These are phyloP conservation scores for Hypoxylon sp. DNA, from an alignment of 2,329 filamentous ascomycete species.

Conservation along the genomic window DNA sequence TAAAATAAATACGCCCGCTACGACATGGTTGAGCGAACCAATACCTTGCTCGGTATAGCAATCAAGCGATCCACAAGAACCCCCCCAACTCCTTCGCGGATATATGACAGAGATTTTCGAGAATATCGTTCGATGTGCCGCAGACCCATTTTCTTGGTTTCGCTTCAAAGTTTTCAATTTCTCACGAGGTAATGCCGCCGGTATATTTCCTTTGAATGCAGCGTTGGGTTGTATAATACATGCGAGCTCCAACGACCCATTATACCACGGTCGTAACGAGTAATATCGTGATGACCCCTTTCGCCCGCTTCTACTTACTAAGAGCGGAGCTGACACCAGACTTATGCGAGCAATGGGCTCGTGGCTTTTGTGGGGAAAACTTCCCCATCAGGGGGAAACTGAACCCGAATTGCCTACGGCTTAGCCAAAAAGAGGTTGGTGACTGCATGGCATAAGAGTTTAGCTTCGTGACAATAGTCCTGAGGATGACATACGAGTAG, in stretches of 20 bases:
- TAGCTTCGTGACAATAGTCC: slow-evolving; percentile 4
- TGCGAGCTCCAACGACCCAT: slow-evolving; percentile 35
- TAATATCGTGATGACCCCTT: slow-evolving; percentile 4
- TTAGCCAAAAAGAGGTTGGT: slow-evolving; percentile 37
- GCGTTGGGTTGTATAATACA: slow-evolving; percentile 34
- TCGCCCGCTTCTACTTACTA: slow-evolving; percentile 29
- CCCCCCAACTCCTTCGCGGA: slow-evolving; percentile 23
- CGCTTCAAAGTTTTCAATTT: slow-evolving; percentile 21
- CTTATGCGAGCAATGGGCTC: slow-evolving; percentile 27
- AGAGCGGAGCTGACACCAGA: slow-evolving; percentile 35
- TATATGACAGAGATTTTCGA: slow-evolving; percentile 2
- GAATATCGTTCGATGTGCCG: slow-evolving; percentile 37
- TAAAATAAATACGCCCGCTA: slow-evolving; percentile 44
- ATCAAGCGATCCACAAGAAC: slow-evolving; percentile 38
- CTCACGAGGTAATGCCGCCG: slow-evolving; percentile 36
- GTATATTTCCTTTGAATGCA: slow-evolving; percentile 35
- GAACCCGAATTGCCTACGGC: slow-evolving; percentile 33
- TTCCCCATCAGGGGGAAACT: slow-evolving; percentile 24
- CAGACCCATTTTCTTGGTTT: slow-evolving; percentile 29
- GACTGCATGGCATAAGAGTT: slow-evolving; percentile 18
- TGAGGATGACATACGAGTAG: background rate
- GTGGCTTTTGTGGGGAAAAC: slow-evolving; percentile 36
- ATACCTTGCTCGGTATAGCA: slow-evolving; percentile 39
- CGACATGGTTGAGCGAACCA: slow-evolving; percentile 35
- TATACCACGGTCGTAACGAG: slow-evolving; percentile 8